Evolutionary conservation across 345 rosid genomes (phyloP).

Genomic region (Eucalyptus fibrosa): DNA sequence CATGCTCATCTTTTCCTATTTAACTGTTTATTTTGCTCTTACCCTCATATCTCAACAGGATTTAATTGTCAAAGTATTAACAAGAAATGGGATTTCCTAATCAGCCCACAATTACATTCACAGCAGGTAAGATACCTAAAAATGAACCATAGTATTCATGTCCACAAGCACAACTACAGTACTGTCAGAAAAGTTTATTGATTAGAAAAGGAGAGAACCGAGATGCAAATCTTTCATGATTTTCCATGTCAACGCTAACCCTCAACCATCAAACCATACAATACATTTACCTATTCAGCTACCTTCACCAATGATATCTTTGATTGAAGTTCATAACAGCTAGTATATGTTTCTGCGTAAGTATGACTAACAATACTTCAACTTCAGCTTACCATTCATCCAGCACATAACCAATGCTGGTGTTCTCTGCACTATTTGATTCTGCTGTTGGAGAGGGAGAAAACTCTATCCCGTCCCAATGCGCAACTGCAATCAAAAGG

Average conservation of each 20-base stretch:
- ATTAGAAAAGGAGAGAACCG: not conserved
- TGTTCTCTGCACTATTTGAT: slow-evolving; percentile 8
- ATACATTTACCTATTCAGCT: not conserved
- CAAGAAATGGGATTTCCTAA: not conserved
- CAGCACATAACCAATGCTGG: slow-evolving; percentile 51
- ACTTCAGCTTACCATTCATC: slow-evolving; percentile 75
- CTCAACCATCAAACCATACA: not conserved
- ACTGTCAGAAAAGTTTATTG: not conserved
- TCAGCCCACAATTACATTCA: not conserved
- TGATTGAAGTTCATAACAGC: not conserved
- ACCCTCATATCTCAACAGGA: not conserved
- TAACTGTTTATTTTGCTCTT: not conserved
- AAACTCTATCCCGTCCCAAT: slow-evolving; percentile 56
- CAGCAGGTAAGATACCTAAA: not conserved
- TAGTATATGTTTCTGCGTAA: not conserved
- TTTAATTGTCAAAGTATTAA: not conserved
- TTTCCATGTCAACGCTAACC: not conserved
- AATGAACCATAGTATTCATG: not conserved
- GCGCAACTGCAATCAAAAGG: slow-evolving; percentile 41
- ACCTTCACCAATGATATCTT: not conserved
- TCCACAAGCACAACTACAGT: not conserved
- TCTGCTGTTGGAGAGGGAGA: slow-evolving; percentile 9
- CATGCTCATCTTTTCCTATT: not conserved
- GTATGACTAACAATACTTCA: not conserved
- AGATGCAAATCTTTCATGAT: not conserved